These are phyloP conservation scores for Botrytis hyacinthi DNA, from an alignment of 2,329 filamentous ascomycete species.

Conservation along the genomic window DNA sequence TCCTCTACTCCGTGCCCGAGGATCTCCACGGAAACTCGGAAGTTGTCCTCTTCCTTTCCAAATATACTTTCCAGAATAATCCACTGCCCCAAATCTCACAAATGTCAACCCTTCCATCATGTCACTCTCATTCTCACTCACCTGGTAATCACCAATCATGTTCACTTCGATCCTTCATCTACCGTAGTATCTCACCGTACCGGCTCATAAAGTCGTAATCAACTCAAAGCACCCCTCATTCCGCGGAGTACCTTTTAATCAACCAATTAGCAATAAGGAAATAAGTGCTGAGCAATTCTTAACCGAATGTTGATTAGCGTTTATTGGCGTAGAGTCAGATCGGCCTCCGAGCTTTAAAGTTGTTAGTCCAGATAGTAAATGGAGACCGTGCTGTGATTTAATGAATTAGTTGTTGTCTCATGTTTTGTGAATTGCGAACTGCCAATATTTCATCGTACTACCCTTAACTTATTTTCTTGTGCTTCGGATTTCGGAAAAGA, in stretches of 20 bases:
- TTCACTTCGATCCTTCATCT: background rate
- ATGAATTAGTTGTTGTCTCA: background rate
- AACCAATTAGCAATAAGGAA: background rate
- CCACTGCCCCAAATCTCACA: background rate
- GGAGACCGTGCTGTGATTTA: background rate
- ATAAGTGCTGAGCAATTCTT: conserved; percentile 6
- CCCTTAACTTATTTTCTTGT: background rate
- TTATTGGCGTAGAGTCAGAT: background rate
- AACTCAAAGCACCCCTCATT: background rate
- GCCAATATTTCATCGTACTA: background rate
- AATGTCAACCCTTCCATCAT: background rate
- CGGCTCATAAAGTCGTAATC: background rate
- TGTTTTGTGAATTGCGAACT: conserved; percentile 1
- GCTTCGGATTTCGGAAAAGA: background rate
- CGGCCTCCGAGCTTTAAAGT: conserved; percentile 9
- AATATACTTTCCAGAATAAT: background rate
- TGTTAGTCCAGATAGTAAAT: background rate
- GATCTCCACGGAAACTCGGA: background rate
- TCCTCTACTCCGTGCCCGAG: background rate
- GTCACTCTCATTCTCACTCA: background rate
- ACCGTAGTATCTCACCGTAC: background rate
- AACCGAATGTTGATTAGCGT: background rate
- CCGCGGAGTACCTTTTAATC: background rate
- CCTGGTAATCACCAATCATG: background rate
- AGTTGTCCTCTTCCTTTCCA: background rate